A percentile compares a stretch with the other conserved stretches of the same genome.
phyloP scores from a whole-genome alignment of 768 basidiomycete genomes.

The Hygrophoropsis aurantiaca region DNA sequence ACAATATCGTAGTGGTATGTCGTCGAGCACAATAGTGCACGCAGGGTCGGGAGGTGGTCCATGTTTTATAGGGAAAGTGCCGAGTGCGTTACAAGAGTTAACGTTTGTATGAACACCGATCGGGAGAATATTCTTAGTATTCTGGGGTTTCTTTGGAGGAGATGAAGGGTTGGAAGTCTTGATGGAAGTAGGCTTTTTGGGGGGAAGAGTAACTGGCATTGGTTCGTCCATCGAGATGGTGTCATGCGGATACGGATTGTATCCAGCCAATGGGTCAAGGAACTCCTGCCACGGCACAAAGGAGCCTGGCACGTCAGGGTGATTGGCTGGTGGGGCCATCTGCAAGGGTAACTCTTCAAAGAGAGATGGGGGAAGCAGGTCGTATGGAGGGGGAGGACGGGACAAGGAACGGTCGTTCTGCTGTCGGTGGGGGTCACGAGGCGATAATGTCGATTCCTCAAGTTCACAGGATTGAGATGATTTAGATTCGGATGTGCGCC shows the following conservation, averaged over 20 bases:
- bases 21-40: slow-evolving; percentile 56
- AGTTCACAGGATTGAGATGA: no score
- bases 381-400: no score
- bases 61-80: slow-evolving; percentile 38
- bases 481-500: no score
- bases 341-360: no score
- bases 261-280: neutral
- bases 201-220: neutral
- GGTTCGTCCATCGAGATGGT: neutral
- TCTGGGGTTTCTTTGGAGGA: neutral
- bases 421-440: no score
- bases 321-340: no score
- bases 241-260: no score
- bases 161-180: neutral
- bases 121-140: slow-evolving; percentile 6
- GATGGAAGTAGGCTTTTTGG: neutral
- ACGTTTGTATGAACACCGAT: slow-evolving; percentile 51
- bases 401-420: no score
- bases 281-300: slow-evolving; percentile 1
- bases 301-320: neutral
- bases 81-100: slow-evolving; percentile 46
- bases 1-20: slow-evolving; percentile 50
- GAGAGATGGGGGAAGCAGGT: no score
- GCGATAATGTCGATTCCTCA: no score
- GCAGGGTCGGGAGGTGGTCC: slow-evolving; percentile 40